phyloP scores from a whole-genome alignment of 768 basidiomycete genomes.

The Trametes punicea region DNA sequence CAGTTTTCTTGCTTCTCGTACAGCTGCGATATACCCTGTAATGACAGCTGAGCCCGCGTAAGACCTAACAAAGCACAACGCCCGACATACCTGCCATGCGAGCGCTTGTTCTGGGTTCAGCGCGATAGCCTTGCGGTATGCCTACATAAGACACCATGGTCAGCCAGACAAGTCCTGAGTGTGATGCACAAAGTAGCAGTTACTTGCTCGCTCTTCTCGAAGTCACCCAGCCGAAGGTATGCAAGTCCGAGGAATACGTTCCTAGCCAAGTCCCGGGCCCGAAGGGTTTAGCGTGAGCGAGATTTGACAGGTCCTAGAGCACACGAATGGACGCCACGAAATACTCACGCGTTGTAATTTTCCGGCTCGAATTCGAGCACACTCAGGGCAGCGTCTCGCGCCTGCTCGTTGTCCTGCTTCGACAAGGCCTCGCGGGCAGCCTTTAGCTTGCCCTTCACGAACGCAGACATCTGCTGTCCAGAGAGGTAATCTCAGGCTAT shows the following conservation, averaged over 20 bases:
- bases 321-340: background rate
- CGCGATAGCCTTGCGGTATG: conserved; percentile 74
- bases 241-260: conserved; percentile 86
- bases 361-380: conserved; percentile 73
- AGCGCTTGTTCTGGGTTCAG: conserved; percentile 65
- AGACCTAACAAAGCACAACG: background rate
- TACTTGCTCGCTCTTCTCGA: conserved; percentile 84
- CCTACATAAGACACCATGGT: conserved; percentile 44
- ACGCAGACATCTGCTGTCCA: conserved; percentile 27
- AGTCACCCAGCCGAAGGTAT: conserved; percentile 66
- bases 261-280: conserved; percentile 36
- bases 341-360: conserved; percentile 83
- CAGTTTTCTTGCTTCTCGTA: conserved; percentile 64
- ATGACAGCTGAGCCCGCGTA: background rate
- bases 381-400: conserved; percentile 61
- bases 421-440: conserved; percentile 68
- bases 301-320: too few relatives aligned
- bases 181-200: conserved; percentile 26
- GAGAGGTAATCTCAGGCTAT: background rate
- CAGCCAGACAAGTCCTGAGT: conserved; percentile 9
- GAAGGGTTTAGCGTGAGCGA: background rate
- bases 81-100: conserved; percentile 73
- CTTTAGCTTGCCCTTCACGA: conserved; percentile 75
- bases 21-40: conserved; percentile 66
- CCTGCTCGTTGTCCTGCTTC: conserved; percentile 71